Base-by-base conservation (phyloP, 2,329 filamentous ascomycete species). In the Gliomastix tumulicola region DNA sequence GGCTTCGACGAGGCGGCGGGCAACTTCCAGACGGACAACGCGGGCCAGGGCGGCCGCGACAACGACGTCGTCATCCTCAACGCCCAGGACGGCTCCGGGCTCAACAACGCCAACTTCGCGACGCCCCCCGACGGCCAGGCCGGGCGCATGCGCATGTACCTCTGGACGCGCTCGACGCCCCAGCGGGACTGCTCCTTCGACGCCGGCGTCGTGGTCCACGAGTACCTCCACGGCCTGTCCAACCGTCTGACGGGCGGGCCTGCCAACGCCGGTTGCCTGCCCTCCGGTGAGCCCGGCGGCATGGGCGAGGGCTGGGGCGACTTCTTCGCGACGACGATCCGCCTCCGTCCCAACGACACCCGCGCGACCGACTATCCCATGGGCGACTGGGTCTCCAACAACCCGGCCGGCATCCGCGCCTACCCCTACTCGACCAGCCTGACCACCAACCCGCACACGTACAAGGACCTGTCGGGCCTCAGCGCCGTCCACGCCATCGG, bases 281-380 rank as follows among this genome's bases (percentile, higher is more conserved):
- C 37, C 11, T 52, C 61, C 10, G 45, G 60, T n/a, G 71, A 77
- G 41, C 55, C 66, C 2, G 65, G 70, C 8, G 73, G 74, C 27
- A 74, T 77, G 73, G 72, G 71, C 22, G 74, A 77, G 39, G 73
- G 73, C 25, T 77, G 74, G 74, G 57, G 65, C 38, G 73, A 77
- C 44, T 98, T 97, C 70, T 97, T 68, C 54, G 71, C 71, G 6
- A 67, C 65, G 0, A 67, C 71, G 5, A 59, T 74, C 41, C 62
- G 65, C 34, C 47, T 72, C 39, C 68, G 69, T 54, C 32, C 59
- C 4, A 42, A 41, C 12, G 68, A 74, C 48, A 73, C 63, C 6
- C 58, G 69, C 31, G 42, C 39, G 5, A 68, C 51, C 3, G 54
- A 71, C 51, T 74, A 71, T 47, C 41, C 62, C 9, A 62, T 76